Conservation (phyloP, 2,329 filamentous ascomycete species). For the Colletotrichum aenigma region DNA sequence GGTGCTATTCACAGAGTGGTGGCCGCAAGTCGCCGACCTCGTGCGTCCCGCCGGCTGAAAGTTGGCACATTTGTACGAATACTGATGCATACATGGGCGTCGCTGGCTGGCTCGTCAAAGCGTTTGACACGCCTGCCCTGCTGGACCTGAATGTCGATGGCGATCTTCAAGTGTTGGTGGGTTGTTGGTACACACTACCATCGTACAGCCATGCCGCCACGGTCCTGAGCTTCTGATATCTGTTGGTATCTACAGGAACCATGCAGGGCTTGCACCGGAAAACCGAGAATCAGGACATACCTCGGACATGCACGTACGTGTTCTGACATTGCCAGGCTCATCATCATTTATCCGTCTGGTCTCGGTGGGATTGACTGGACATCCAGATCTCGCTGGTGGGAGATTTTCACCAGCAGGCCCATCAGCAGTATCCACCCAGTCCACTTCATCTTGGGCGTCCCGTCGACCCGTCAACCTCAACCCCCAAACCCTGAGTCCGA, state of each 20-base stretch:
- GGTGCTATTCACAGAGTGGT: background rate
- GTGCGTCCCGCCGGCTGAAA: background rate
- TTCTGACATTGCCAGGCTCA: constrained; percentile 1
- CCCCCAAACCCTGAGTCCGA: background rate
- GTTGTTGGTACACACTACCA: background rate
- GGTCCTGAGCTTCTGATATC: background rate
- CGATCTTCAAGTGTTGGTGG: background rate
- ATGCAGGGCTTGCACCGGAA: background rate
- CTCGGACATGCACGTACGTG: background rate
- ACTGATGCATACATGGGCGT: background rate
- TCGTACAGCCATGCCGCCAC: background rate
- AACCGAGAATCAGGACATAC: background rate
- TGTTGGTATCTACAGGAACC: background rate
- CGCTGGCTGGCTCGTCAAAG: background rate
- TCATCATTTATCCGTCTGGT: background rate
- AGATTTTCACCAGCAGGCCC: background rate
- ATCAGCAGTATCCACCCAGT: background rate
- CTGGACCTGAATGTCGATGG: background rate
- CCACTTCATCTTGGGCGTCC: constrained; percentile 1
- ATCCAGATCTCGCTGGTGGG: background rate
- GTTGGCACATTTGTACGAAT: background rate
- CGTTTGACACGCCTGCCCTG: background rate
- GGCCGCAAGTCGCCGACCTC: background rate
- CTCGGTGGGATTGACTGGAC: background rate
- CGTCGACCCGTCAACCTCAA: background rate